Base-by-base conservation (phyloP, 345 rosid genomes). In the Ailanthus altissimus region DNA sequence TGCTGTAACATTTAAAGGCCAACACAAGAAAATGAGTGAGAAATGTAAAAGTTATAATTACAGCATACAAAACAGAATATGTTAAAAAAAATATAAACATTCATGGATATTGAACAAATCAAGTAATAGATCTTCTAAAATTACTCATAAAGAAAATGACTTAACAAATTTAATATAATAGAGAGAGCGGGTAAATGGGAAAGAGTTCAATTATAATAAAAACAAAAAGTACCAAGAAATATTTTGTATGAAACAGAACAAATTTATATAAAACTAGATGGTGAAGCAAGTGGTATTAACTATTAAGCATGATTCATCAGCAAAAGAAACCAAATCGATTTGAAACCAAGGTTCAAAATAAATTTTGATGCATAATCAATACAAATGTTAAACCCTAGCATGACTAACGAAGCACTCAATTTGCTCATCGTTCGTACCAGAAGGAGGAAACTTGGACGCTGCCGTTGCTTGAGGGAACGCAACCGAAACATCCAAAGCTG, bases 401-500 rank as follows among this genome's bases (percentile, higher is more conserved):
- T 14, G 71, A 43, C 25, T 42, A 70, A 20, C 13, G 65, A 18
- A 0, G 32, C 63, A 42, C 5, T 5, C 8, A 13, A 69, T 69
- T 28, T 32, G 51, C 13, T 66, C 6, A 15, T 38, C 60, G 47
- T 73, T 57, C 84, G 84, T 83, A 97, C 99, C 89, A 63, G 84
- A 84, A 8, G 97, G 88, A 81, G 99, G 99, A 81, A 97, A 97
- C 13, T 32, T 54, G 18, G 99, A 89, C 7, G 95, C 99, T 1
- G 99, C 91, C 28, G 96, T 94, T 78, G 99, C 98, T 81, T 92
- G 99, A 80, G 99, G 99, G 78, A 97, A 97, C 36, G 97, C 97
- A 60, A 79, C 21, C 15, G 99, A 91, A 28, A 92, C 80, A 73
- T 92, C 96, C 93, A 97, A 76, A 0, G 97, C 28, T 0, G 97